phyloP scores from a whole-genome alignment of 176 grass and related monocot genomes.

The Carex kokanica region DNA sequence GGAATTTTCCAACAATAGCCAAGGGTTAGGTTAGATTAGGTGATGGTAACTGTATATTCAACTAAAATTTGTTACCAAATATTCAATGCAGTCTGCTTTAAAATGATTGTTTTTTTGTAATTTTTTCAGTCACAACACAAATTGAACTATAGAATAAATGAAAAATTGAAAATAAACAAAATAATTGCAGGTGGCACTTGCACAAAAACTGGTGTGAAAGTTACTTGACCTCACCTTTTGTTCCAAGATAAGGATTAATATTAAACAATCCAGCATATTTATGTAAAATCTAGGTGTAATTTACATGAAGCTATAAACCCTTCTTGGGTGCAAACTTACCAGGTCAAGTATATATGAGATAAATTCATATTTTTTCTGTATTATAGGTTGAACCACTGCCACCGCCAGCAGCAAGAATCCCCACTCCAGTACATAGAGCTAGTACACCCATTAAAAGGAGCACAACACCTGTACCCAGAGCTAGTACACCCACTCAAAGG shows the following conservation, averaged over 20 bases:
- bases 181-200: background rate
- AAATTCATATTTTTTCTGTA: background rate
- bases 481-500: background rate
- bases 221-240: background rate
- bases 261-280: background rate
- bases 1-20: background rate
- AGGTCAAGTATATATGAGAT: background rate
- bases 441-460: conserved; percentile 6
- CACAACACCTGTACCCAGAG: background rate
- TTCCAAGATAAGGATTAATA: background rate
- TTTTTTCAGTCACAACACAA: background rate
- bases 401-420: background rate
- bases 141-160: too few relatives aligned
- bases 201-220: background rate
- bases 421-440: background rate
- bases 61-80: background rate
- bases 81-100: background rate
- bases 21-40: background rate
- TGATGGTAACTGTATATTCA: background rate
- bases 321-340: background rate
- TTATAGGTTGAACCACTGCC: conserved; percentile 5
- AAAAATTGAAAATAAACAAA: background rate
- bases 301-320: background rate
- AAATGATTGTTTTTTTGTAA: background rate
- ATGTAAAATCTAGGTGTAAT: background rate